A percentile compares a stretch with the other conserved stretches of the same genome.
These are phyloP conservation scores for Leccinum griseonigrum DNA, from an alignment of 1,284 basidiomycete genomes.

Conservation along the genomic window DNA sequence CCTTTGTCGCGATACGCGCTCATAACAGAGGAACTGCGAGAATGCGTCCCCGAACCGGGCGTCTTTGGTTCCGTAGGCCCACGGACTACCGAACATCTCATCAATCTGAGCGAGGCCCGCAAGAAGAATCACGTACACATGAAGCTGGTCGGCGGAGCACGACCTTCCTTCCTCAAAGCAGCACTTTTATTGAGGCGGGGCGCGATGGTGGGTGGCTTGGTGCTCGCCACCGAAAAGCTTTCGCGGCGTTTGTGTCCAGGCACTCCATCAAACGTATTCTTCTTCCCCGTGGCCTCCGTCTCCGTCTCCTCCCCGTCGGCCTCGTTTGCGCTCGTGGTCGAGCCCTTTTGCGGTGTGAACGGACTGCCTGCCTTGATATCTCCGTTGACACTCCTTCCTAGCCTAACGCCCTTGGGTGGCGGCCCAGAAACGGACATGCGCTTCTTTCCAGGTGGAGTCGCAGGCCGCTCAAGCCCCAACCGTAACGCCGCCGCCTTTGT, in stretches of 20 bases:
- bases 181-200: constrained; percentile 73
- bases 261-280: constrained; percentile 66
- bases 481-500: constrained; percentile 70
- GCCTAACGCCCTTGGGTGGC: constrained; percentile 6
- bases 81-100: constrained; percentile 38
- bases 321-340: constrained; percentile 22
- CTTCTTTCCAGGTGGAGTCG: constrained; percentile 35
- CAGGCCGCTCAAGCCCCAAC: constrained; percentile 45
- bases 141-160: constrained; percentile 57
- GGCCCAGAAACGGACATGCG: constrained; percentile 20
- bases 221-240: constrained; percentile 65
- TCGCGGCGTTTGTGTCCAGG: constrained; percentile 81
- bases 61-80: constrained; percentile 39
- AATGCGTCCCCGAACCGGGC: constrained; percentile 37
- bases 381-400: constrained; percentile 5
- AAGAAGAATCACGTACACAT: constrained; percentile 47
- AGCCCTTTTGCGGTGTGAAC: constrained; percentile 11
- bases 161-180: constrained; percentile 50
- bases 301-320: constrained; percentile 34
- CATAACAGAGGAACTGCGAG: constrained; percentile 40
- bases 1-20: constrained; percentile 25
- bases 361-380: background rate
- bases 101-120: background rate
- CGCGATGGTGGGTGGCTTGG: constrained; percentile 54
- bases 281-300: constrained; percentile 27